A percentile compares a stretch with the other conserved stretches of the same genome.
These are phyloP conservation scores for Marasmius fiardii DNA, from an alignment of 1,284 basidiomycete genomes.

Conservation along the genomic window DNA sequence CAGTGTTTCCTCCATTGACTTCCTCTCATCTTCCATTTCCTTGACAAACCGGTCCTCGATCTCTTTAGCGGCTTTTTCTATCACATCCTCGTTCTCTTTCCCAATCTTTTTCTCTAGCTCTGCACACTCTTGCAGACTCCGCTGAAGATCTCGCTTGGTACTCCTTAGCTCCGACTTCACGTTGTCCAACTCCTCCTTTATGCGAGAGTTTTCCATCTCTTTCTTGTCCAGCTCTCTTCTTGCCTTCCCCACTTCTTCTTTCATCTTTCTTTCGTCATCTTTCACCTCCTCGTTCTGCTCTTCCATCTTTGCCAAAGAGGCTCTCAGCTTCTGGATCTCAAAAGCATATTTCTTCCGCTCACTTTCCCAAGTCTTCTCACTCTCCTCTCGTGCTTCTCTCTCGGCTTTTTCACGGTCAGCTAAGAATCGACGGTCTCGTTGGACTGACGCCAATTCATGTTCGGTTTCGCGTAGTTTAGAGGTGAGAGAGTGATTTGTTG, in stretches of 20 bases:
- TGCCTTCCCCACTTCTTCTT: background rate
- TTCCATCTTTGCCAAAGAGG: background rate
- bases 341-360: conserved; percentile 39
- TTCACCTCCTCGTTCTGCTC: background rate
- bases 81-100: background rate
- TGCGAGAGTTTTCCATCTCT: background rate
- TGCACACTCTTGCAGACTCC: background rate
- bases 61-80: background rate
- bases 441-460: conserved; percentile 49
- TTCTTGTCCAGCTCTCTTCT: background rate
- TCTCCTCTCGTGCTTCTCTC: conserved; percentile 48
- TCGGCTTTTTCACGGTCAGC: conserved; percentile 48
- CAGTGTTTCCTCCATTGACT: background rate
- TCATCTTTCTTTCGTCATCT: background rate
- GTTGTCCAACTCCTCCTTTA: background rate
- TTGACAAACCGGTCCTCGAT: background rate
- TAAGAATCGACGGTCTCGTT: conserved; percentile 63
- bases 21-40: background rate
- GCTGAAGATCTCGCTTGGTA: background rate
- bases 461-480: conserved; percentile 61
- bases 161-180: background rate
- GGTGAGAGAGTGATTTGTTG: conserved; percentile 58
- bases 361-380: conserved; percentile 48
- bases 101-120: background rate
- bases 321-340: conserved; percentile 1